Evolutionary conservation across 768 basidiomycete genomes (phyloP), one percentile per base, ranked within the genome.

Genomic region (Suillus alpinus): DNA sequence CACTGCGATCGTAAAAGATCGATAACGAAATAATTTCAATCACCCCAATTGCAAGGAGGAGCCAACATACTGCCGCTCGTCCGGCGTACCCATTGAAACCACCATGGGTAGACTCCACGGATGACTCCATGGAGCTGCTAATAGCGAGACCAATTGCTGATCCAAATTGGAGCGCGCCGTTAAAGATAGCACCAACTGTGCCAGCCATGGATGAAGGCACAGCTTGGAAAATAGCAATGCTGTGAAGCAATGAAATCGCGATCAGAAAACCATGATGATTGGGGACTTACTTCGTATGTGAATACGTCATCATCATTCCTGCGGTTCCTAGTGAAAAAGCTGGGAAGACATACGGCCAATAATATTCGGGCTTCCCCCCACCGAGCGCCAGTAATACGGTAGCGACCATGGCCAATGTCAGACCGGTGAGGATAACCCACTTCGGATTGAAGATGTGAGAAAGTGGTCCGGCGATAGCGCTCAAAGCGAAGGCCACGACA

Each of bases 171-270:
- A 84, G 76, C 12, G 81, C 80, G 32, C 78, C 77, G 61, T 82
- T 83, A 74, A 83, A 83, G 40, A 86, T 79, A 14, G 84, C 84
- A n/a, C 81, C 81, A 13, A 83, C 77, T 4, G 79, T 81, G 41
- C 84, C 84, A 5, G 82, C 76, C 66, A 81, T 78, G 20, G 75
- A 73, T 10, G 79, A 59, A 3, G 83, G 83, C 6, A 76, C 78
- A 46, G 76, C 76, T 59, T 75, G 77, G 69, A 86, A 78, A 47
- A 84, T 75, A 10, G 82, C 81, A 47, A 85, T 80, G 64, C 80
- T 84, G 59, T 1, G 16, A 46, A 57, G 55, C 3, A 31, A 29
- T 39, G 23, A 49, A 13, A 44, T 39, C 40, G 44, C 62, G 13
- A 50, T 3, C 29, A 23, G 57, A 32, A 55, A 14, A 18, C 32